phyloP scores from a whole-genome alignment of 192 early-diverging fungal species.

The Spinellus fusiger region DNA sequence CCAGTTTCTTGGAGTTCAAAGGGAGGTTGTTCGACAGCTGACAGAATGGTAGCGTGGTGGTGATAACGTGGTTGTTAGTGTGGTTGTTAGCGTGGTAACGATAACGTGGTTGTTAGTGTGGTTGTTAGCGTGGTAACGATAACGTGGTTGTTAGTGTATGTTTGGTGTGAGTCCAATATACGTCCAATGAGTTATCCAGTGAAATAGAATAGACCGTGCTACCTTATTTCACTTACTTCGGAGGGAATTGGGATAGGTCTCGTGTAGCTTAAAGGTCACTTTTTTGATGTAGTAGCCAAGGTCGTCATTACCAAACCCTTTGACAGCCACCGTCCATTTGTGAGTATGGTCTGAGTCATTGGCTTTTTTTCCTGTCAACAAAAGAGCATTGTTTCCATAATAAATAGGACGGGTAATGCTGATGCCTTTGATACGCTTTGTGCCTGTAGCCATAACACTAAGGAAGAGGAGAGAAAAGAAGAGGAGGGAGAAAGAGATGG shows the following conservation, averaged over 20 bases:
- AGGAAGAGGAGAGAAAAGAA: no score
- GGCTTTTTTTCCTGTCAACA: slow-evolving; percentile 55
- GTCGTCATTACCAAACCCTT: slow-evolving; percentile 82
- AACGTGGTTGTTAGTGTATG: no score
- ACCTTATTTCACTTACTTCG: slow-evolving; percentile 41
- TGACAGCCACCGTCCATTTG: slow-evolving; percentile 89
- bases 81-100: no score
- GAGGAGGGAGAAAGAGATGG: no score
- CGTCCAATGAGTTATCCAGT: background rate
- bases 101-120: no score
- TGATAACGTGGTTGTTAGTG: no score
- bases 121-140: no score
- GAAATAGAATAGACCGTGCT: background rate
- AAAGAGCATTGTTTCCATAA: slow-evolving; percentile 79
- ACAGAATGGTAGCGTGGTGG: background rate
- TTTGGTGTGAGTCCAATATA: background rate
- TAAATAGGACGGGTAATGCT: slow-evolving; percentile 72
- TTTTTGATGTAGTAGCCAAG: slow-evolving; percentile 79
- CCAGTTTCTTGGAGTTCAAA: slow-evolving; percentile 94
- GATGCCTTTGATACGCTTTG: slow-evolving; percentile 51
- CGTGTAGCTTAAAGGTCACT: slow-evolving; percentile 94
- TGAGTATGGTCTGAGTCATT: slow-evolving; percentile 88
- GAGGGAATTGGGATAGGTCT: slow-evolving; percentile 75
- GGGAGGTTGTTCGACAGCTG: slow-evolving; percentile 74
- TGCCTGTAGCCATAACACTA: slow-evolving; percentile 8